Evolutionary conservation across 139 green algal genomes (phyloP).

Genomic region (Chlorella vulgaris): DNA sequence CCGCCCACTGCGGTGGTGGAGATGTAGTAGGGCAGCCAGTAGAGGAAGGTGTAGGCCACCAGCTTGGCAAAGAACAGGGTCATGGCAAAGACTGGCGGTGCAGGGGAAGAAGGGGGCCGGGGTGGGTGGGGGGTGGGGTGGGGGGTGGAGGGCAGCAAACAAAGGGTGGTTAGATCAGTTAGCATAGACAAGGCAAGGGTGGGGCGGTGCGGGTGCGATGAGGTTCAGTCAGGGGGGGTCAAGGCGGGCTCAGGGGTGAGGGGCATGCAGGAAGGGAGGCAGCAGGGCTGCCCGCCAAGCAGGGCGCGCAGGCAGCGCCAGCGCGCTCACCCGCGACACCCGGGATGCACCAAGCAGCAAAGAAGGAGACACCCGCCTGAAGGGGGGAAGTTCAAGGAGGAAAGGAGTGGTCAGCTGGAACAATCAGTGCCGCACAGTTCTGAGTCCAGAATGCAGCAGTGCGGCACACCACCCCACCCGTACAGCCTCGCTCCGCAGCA

Average conservation of each 20-base stretch:
- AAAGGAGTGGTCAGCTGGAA: not conserved
- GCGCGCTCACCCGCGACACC: conserved; percentile 63
- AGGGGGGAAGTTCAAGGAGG: not conserved
- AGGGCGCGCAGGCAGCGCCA: not conserved
- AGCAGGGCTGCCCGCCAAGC: not conserved
- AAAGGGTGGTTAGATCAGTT: too few species aligned
- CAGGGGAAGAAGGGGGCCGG: not conserved
- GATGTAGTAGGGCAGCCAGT: conserved; percentile 99
- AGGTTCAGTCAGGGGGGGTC: too few species aligned
- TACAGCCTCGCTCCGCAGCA: too few species aligned
- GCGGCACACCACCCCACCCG: too few species aligned
- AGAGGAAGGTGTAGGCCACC: conserved; percentile 98
- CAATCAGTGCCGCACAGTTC: not conserved
- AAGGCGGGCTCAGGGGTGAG: not conserved
- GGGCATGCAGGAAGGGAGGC: not conserved
- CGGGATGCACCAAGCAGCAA: conserved; percentile 87
- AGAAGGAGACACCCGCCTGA: conserved; percentile 56
- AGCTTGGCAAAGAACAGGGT: conserved; percentile 98
- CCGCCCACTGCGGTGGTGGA: conserved; percentile 76
- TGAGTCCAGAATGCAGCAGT: too few species aligned
- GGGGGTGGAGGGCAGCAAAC: not conserved
- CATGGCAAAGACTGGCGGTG: conserved; percentile 85
- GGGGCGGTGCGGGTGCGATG: too few species aligned
- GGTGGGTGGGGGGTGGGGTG: not conserved
- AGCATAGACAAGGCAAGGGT: too few species aligned